Percentiles rank a stretch among this genome's conserved stretches.
Conservation (phyloP, 2,329 filamentous ascomycete species). For the Rhynchosporium graminicola region DNA sequence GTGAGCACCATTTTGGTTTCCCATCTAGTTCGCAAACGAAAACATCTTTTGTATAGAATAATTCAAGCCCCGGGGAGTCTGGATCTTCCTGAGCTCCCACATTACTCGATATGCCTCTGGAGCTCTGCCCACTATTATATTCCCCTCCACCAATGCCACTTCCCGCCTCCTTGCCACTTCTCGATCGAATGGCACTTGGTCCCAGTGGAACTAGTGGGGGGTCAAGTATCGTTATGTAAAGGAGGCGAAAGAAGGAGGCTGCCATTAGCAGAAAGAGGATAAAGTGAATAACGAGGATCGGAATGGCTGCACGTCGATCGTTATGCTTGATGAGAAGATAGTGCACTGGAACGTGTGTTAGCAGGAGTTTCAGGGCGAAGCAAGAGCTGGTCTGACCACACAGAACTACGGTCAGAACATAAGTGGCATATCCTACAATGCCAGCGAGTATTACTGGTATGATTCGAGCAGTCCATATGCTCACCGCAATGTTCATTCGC, state of each 20-base stretch:
- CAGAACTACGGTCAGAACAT: conserved; percentile 66
- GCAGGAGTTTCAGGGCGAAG: background rate
- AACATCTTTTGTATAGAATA: conserved; percentile 78
- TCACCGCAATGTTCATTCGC: conserved; percentile 25
- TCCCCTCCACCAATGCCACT: conserved; percentile 31
- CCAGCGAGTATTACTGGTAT: conserved; percentile 71
- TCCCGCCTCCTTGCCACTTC: conserved; percentile 20
- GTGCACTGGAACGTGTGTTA: conserved; percentile 54
- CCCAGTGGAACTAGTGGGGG: conserved; percentile 74
- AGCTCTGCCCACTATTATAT: conserved; percentile 26
- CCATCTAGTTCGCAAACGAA: conserved; percentile 85
- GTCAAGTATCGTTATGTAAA: conserved; percentile 66
- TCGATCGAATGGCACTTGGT: conserved; percentile 38
- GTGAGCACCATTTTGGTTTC: conserved; percentile 81
- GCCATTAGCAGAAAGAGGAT: conserved; percentile 68
- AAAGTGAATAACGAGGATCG: conserved; percentile 72
- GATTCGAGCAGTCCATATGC: conserved; percentile 43
- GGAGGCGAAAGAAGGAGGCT: conserved; percentile 68
- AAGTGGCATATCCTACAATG: conserved; percentile 69
- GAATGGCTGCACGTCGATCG: conserved; percentile 58
- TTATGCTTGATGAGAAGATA: conserved; percentile 62
- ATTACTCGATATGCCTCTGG: conserved; percentile 30
- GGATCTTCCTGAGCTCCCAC: conserved; percentile 40
- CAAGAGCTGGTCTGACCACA: conserved; percentile 57
- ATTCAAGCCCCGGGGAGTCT: conserved; percentile 69